phyloP scores from a whole-genome alignment of 2,329 filamentous ascomycete species.

The Talaromyces sp. region DNA sequence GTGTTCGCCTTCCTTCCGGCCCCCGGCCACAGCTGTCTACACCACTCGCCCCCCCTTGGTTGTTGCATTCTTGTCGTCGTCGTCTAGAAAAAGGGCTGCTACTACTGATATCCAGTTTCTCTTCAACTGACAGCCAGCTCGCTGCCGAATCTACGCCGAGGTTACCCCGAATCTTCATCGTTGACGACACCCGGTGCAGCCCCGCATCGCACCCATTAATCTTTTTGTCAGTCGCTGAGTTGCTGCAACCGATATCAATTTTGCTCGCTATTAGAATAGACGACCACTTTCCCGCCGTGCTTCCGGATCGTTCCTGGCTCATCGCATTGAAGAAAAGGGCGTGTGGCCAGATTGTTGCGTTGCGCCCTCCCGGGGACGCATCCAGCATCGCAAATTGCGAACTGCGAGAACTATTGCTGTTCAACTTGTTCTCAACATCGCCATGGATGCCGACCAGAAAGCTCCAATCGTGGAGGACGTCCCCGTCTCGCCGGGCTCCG shows the following conservation, averaged over 20 bases:
- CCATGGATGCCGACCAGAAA: conserved; percentile 19
- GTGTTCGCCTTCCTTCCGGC: neutral
- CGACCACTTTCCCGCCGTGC: neutral
- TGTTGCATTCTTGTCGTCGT: neutral
- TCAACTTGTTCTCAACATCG: neutral
- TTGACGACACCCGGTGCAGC: neutral
- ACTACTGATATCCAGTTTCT: neutral
- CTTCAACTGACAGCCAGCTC: neutral
- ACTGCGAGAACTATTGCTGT: neutral
- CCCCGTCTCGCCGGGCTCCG: conserved; percentile 16
- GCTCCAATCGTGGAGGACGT: conserved; percentile 16
- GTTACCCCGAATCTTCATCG: neutral
- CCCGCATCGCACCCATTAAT: neutral
- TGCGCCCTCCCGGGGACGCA: neutral
- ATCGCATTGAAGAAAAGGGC: neutral
- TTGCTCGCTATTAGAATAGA: neutral
- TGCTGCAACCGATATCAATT: neutral
- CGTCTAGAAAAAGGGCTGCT: neutral
- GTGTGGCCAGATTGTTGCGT: neutral
- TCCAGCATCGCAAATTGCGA: neutral
- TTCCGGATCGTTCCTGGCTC: neutral
- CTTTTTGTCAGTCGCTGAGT: neutral
- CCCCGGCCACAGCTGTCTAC: neutral
- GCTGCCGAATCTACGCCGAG: neutral
- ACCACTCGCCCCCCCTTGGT: neutral